Percentiles rank a stretch among this genome's conserved stretches.
Conservation (phyloP, 495 filamentous ascomycete genomes). For the Hypoxylon fragiforme region DNA sequence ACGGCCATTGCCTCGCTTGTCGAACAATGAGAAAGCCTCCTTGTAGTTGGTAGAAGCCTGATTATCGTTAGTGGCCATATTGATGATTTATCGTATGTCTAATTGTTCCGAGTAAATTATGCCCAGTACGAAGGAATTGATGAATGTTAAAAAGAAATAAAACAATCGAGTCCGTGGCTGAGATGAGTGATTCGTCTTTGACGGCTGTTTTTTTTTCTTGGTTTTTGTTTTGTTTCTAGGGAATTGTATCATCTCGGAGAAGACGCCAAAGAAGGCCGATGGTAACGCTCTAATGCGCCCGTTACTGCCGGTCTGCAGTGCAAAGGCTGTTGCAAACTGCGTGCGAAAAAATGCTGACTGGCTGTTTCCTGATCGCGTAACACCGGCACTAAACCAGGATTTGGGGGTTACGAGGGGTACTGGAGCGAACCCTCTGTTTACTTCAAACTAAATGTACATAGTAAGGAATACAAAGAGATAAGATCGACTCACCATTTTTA, state of each 20-base stretch:
- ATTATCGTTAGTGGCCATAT: slow-evolving; percentile 53
- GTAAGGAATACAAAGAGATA: slow-evolving; percentile 1
- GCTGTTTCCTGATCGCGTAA: slow-evolving; percentile 28
- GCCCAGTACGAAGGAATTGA: background rate
- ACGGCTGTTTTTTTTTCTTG: slow-evolving; percentile 3
- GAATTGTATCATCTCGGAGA: slow-evolving; percentile 12
- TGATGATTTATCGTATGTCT: slow-evolving; percentile 12
- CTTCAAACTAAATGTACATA: slow-evolving; percentile 1
- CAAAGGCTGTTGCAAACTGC: slow-evolving; percentile 7
- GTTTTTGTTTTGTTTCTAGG: slow-evolving; percentile 18
- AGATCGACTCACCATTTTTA: slow-evolving; percentile 27
- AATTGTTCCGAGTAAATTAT: background rate
- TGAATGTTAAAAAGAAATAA: background rate
- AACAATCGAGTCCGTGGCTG: background rate
- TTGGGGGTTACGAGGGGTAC: slow-evolving; percentile 30
- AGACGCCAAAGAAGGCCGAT: slow-evolving; percentile 13
- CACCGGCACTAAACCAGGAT: slow-evolving; percentile 29
- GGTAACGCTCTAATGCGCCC: slow-evolving; percentile 6
- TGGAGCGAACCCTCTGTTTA: slow-evolving; percentile 17
- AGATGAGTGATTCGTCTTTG: background rate
- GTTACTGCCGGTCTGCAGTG: slow-evolving; percentile 6
- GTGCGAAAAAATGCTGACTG: slow-evolving; percentile 30
- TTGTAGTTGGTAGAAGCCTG: slow-evolving; percentile 99
- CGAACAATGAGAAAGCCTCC: slow-evolving; percentile 99
- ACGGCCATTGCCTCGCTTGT: slow-evolving; percentile 93